Conservation (phyloP, 208 protist genomes). For the Leishmania mexicana region DNA sequence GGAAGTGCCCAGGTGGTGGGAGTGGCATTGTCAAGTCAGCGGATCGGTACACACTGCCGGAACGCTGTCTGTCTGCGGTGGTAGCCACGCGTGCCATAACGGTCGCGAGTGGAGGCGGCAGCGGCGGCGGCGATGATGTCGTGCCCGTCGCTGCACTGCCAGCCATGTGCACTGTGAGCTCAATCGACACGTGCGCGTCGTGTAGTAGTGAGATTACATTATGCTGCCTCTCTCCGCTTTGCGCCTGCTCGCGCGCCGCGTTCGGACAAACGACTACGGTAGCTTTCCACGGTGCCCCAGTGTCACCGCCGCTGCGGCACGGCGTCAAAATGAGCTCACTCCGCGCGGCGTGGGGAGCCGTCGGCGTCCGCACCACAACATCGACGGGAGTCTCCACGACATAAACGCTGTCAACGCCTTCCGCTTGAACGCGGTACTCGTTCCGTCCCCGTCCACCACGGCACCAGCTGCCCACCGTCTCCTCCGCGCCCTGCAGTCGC, state of each 20-base stretch:
- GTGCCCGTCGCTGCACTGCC: background rate
- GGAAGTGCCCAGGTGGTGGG: conserved; percentile 41
- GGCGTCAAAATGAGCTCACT: conserved; percentile 16
- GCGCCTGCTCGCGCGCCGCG: background rate
- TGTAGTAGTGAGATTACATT: background rate
- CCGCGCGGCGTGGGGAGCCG: background rate
- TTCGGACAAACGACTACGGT: background rate
- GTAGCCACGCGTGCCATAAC: conserved; percentile 6
- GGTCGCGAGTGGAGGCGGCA: background rate
- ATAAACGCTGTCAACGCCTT: conserved; percentile 1
- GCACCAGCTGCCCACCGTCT: background rate
- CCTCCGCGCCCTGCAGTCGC: conserved; percentile 18
- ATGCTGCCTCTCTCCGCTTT: background rate
- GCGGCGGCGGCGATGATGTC: background rate
- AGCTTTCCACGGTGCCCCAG: background rate
- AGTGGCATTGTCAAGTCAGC: conserved; percentile 35
- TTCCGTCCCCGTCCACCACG: conserved; percentile 5
- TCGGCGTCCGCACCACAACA: background rate
- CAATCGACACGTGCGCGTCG: conserved; percentile 17
- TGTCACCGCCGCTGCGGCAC: background rate
- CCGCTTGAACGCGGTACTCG: conserved; percentile 8
- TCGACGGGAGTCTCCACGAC: conserved; percentile 11
- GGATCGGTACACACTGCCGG: conserved; percentile 36
- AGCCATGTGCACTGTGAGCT: background rate
- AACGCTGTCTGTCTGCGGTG: background rate